Base-by-base conservation (phyloP, 148 eudicot genomes). In the Cornus kousa region DNA sequence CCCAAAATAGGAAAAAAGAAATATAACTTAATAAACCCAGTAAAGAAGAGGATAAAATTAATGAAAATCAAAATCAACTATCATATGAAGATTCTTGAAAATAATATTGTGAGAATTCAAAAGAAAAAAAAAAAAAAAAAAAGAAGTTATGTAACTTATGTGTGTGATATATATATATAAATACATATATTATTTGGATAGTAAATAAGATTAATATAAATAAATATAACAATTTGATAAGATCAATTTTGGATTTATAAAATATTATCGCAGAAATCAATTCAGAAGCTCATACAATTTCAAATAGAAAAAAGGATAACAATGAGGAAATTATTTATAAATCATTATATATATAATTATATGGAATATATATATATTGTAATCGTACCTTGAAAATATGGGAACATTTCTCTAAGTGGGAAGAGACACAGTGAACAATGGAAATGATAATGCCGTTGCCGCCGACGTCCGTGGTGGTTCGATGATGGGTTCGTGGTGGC, bases 341-440 rank as follows among this genome's bases (percentile, higher is more conserved):
- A 28, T 28, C 28, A 28, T 28, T 28, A 28, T 28, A 28, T 28
- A 76, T 5, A 53, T 23, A 67, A 23, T 10, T 53, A 67, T 7
- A 68, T 28, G 28, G 28, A 28, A 1, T 53, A 16, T 22, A 37
- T 28, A 28, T 12, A 67, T 12, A 67, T 67, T 39, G 7, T 72
- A 19, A 7, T 77, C 80, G 78, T 85, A 90, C 95, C 93, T 88
- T 83, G 85, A 75, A 87, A 86, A 84, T 82, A 85, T 55, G 88
- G 77, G 82, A 81, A 79, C 89, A 89, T 91, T 82, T 74, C 81
- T 78, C 70, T 78, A 79, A 60, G 75, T 28, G 74, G 10, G 85
- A 72, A 70, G 43, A 77, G 81, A 76, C 14, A 40, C 76, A 78
- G 70, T 80, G 85, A 78, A 68, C 35, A 62, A 53, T 71, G 80